Evolutionary conservation across 257 asterid species (phyloP).

Genomic region (Thymus mandschuricus): DNA sequence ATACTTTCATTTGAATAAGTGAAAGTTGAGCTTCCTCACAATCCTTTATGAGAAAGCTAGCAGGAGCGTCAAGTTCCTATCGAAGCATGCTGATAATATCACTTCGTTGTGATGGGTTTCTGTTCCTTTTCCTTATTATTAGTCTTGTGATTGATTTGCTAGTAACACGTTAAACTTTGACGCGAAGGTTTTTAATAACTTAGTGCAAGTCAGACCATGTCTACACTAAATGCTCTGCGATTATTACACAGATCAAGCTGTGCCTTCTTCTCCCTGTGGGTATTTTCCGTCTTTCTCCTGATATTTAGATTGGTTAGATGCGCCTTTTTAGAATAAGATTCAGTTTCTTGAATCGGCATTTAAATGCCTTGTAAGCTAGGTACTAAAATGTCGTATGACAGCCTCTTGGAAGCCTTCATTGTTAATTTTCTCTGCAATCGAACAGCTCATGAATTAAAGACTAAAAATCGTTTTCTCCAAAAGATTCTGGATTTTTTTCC

Average conservation of each 20-base stretch:
- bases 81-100: too few relatives aligned
- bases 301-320: neutral
- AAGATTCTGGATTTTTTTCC: neutral
- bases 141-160: too few relatives aligned
- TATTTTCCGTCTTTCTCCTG: neutral
- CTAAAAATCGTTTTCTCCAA: neutral
- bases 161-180: too few relatives aligned
- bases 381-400: slow-evolving; percentile 11
- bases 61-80: too few relatives aligned
- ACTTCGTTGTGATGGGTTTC: too few relatives aligned
- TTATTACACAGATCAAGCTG: neutral
- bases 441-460: neutral
- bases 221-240: neutral
- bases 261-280: neutral
- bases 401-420: neutral
- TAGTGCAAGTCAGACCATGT: too few relatives aligned
- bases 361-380: neutral
- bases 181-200: too few relatives aligned
- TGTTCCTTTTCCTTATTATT: too few relatives aligned
- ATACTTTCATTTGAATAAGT: too few relatives aligned
- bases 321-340: neutral
- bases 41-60: too few relatives aligned
- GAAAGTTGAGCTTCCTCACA: too few relatives aligned
- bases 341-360: slow-evolving; percentile 4
- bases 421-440: neutral